Base-by-base conservation (phyloP, 1,284 basidiomycete genomes). In the Phellopilus nigrolimitatus region DNA sequence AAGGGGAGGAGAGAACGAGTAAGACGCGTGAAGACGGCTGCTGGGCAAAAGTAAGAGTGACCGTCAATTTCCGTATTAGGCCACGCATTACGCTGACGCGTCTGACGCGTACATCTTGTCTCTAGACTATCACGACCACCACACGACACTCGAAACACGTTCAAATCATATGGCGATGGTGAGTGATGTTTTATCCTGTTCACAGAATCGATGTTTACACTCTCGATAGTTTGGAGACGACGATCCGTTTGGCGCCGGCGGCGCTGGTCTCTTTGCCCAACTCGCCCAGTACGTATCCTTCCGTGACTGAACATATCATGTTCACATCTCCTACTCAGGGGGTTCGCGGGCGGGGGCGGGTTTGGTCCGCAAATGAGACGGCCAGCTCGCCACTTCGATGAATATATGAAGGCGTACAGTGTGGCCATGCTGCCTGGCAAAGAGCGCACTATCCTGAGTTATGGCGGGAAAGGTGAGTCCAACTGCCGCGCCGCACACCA, bases 381-480 rank as follows among this genome's bases (percentile, higher is more conserved):
- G 15, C 63, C 80, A 5, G 76, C 88, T 8, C 73, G 79, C 58
- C 69, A 80, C 0, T 94, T 89, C 62, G 83, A 90, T 62, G 84
- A 90, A 62, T 88, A 91, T 67, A 73, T 91, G 57, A 89, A 84
- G 62, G 88, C 91, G 6, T 93, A 92, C 68, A 88, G 86, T 63
- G 83, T 91, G 60, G 86, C 87, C 40, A 88, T 93, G 86, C 76
- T 95, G 37, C 82, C 88, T 8, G 82, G 88, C 40, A 79, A 82
- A 60, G 80, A 92, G 66, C 76, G 91, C 67, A 79, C 90, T 62
- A 88, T 97, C 64, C 72, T 98, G 48, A 91, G 90, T 61, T 92
- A 97, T 62, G 97, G 97, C 60, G 97, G 97, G 63, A 99, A 99
- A 76, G 94, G 95, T 97, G 70, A 68, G 91, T 80, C 30, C 13